phyloP scores from a whole-genome alignment of 495 filamentous ascomycete genomes.

The Monascus purpureus region DNA sequence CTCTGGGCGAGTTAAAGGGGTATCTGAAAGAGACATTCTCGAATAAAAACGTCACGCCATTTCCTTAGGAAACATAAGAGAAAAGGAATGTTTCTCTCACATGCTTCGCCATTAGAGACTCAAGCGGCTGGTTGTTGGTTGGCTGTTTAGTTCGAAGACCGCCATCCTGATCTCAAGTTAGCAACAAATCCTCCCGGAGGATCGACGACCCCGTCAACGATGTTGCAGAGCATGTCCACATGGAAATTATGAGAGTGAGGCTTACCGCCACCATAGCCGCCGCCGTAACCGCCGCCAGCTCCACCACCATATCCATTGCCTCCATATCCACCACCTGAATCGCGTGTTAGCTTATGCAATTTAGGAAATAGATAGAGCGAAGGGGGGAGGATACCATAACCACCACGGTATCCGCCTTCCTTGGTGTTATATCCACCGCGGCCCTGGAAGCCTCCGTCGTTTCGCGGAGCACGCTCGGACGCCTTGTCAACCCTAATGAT shows the following conservation, averaged over 20 bases:
- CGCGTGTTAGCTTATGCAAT: conserved; percentile 4
- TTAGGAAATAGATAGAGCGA: not conserved
- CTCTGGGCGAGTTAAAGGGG: not conserved
- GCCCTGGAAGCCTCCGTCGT: conserved; percentile 29
- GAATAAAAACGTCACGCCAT: not conserved
- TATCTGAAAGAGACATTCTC: conserved; percentile 1
- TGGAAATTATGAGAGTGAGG: not conserved
- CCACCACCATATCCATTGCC: conserved; percentile 17
- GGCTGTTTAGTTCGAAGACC: too few relatives aligned
- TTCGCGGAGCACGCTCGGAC: conserved; percentile 50
- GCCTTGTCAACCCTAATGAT: conserved; percentile 94
- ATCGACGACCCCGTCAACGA: not conserved
- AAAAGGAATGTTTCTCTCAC: not conserved
- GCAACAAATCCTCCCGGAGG: too few relatives aligned
- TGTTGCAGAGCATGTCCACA: not conserved
- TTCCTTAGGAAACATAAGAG: not conserved
- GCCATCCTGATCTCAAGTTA: too few relatives aligned
- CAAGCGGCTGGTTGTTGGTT: conserved; percentile 13
- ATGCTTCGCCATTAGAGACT: too few relatives aligned
- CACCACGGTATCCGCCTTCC: conserved; percentile 18
- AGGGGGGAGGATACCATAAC: conserved; percentile 4
- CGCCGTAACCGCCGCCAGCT: conserved; percentile 14
- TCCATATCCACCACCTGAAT: not conserved
- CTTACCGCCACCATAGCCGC: conserved; percentile 25
- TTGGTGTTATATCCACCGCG: conserved; percentile 30